These are phyloP conservation scores for Suhomyces taliae DNA, from an alignment of 1,139 yeast species.

Conservation along the genomic window DNA sequence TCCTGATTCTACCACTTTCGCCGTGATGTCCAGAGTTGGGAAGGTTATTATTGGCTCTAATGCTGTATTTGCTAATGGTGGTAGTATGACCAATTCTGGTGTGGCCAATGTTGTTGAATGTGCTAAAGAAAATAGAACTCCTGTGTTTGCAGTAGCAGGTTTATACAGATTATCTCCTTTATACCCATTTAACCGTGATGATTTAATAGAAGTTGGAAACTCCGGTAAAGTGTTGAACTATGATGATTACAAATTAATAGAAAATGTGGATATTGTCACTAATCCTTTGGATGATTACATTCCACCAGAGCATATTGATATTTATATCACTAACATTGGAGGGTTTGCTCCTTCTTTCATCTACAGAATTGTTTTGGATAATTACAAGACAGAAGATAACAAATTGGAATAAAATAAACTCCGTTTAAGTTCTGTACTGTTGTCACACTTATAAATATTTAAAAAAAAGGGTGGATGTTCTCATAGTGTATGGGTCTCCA, in stretches of 20 bases:
- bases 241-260: conserved; percentile 61
- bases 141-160: conserved; percentile 95
- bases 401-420: conserved; percentile 39
- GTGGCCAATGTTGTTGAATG: conserved; percentile 93
- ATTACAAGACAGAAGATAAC: conserved; percentile 84
- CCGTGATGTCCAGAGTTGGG: conserved; percentile 96
- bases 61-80: conserved; percentile 94
- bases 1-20: conserved; percentile 91
- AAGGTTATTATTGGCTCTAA: conserved; percentile 92
- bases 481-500: no score
- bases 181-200: conserved; percentile 89
- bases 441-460: no score
- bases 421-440: no score
- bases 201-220: conserved; percentile 90
- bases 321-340: conserved; percentile 91
- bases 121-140: conserved; percentile 92
- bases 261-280: conserved; percentile 73
- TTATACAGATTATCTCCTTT: conserved; percentile 89
- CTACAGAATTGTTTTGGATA: conserved; percentile 92
- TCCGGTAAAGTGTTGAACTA: conserved; percentile 80
- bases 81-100: conserved; percentile 86
- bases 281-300: conserved; percentile 93
- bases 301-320: conserved; percentile 91
- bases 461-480: no score
- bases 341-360: conserved; percentile 96